Evolutionary conservation across 2,329 filamentous ascomycete genomes (phyloP).

Genomic region (Alternaria sp.): DNA sequence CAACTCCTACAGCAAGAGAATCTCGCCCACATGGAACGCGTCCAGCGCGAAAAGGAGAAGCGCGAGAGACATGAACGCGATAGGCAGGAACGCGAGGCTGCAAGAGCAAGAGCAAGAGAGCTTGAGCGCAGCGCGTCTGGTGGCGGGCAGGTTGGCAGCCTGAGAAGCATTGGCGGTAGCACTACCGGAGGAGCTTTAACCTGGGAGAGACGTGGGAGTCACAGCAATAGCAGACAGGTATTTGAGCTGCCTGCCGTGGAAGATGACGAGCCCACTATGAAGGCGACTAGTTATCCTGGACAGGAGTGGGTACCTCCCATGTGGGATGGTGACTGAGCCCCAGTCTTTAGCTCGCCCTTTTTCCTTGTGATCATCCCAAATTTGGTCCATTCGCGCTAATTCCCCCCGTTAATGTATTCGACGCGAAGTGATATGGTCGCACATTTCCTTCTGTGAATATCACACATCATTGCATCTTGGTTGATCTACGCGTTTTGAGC

Average conservation of each 20-base stretch:
- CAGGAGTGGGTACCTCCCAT: constrained; percentile 69
- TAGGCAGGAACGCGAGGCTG: constrained; percentile 34
- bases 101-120: constrained; percentile 40
- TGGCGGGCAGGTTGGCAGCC: constrained; percentile 39
- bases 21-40: constrained; percentile 39
- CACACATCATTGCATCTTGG: background rate
- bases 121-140: constrained; percentile 44
- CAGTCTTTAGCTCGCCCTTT: background rate
- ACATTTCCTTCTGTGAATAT: background rate
- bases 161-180: constrained; percentile 40
- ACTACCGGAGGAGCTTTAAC: constrained; percentile 30
- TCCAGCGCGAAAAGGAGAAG: constrained; percentile 36
- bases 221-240: constrained; percentile 23
- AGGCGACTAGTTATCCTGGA: constrained; percentile 71
- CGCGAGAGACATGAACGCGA: constrained; percentile 35
- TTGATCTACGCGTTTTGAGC: constrained; percentile 9
- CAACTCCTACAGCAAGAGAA: constrained; percentile 45
- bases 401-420: background rate
- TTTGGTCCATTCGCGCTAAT: background rate
- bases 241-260: constrained; percentile 48
- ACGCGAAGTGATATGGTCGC: background rate
- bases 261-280: constrained; percentile 64
- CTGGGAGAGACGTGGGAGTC: constrained; percentile 36
- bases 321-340: constrained; percentile 43
- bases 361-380: background rate